phyloP scores from a whole-genome alignment of 176 grass and related monocot species.

The Bolboschoenus planiculmis region DNA sequence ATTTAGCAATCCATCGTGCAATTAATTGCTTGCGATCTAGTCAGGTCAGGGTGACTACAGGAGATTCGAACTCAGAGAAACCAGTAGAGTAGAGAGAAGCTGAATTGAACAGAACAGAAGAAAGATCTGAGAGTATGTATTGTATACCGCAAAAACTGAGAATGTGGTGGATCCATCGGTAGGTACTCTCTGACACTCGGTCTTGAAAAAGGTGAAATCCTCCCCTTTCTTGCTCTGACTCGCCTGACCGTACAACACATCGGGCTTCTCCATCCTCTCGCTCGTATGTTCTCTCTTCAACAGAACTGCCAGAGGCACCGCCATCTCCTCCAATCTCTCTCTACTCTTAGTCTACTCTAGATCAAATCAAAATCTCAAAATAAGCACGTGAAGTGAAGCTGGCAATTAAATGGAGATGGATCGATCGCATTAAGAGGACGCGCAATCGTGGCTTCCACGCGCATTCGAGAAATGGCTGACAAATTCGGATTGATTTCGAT shows the following conservation, averaged over 20 bases:
- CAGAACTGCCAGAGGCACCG: slow-evolving; percentile 71
- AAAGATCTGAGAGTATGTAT: neutral
- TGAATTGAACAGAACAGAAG: neutral
- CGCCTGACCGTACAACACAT: slow-evolving; percentile 77
- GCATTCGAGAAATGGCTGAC: neutral
- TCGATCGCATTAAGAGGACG: slow-evolving; percentile 1
- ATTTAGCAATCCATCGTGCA: neutral
- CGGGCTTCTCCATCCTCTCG: slow-evolving; percentile 79
- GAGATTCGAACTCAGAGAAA: slow-evolving; percentile 1
- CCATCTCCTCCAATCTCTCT: slow-evolving; percentile 9
- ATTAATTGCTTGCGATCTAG: neutral
- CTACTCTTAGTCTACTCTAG: too few relatives aligned
- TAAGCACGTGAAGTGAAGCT: neutral
- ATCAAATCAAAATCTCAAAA: slow-evolving; percentile 14
- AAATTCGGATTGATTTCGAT: neutral
- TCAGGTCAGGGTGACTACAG: neutral
- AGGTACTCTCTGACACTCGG: slow-evolving; percentile 46
- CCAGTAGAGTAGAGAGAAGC: neutral
- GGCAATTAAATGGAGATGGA: slow-evolving; percentile 1
- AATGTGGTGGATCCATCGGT: slow-evolving; percentile 77
- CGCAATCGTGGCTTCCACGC: slow-evolving; percentile 15
- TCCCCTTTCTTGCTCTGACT: slow-evolving; percentile 80
- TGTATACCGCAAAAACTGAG: slow-evolving; percentile 83
- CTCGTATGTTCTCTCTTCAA: slow-evolving; percentile 82
- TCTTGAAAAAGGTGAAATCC: slow-evolving; percentile 74